A percentile compares a stretch with the other conserved stretches of the same genome.
These are phyloP conservation scores for Ormosia semicastrata DNA, from an alignment of 306 rosid genomes.

Conservation along the genomic window DNA sequence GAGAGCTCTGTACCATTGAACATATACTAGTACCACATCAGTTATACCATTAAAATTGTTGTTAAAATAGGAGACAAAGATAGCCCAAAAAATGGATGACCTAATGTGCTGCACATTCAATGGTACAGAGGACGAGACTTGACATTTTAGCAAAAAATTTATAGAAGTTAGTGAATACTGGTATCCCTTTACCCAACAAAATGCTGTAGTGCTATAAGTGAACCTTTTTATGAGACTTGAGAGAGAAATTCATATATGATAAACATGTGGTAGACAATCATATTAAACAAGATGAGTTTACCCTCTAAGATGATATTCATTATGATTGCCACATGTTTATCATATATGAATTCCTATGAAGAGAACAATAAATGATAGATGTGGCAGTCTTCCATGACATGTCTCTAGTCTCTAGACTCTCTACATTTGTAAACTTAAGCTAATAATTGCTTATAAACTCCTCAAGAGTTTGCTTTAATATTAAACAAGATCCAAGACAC, in stretches of 20 bases:
- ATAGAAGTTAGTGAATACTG: not conserved
- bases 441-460: conserved; percentile 27
- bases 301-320: not conserved
- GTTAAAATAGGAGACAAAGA: too few species aligned
- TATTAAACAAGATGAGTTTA: not conserved
- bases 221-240: not conserved
- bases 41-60: too few species aligned
- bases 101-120: too few species aligned
- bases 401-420: not conserved
- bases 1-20: too few species aligned
- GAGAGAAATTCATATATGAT: not conserved
- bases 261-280: not conserved
- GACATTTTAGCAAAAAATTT: too few species aligned
- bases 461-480: conserved; percentile 30
- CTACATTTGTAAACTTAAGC: not conserved
- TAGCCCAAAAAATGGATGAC: too few species aligned
- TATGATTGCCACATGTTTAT: not conserved
- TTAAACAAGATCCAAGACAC: conserved; percentile 45
- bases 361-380: not conserved
- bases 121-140: too few species aligned
- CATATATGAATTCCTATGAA: not conserved
- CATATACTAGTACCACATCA: too few species aligned
- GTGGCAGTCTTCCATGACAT: not conserved
- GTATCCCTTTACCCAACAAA: not conserved
- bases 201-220: not conserved